phyloP scores from a whole-genome alignment of 1,284 basidiomycete genomes.

The Laetiporus sulphureus region DNA sequence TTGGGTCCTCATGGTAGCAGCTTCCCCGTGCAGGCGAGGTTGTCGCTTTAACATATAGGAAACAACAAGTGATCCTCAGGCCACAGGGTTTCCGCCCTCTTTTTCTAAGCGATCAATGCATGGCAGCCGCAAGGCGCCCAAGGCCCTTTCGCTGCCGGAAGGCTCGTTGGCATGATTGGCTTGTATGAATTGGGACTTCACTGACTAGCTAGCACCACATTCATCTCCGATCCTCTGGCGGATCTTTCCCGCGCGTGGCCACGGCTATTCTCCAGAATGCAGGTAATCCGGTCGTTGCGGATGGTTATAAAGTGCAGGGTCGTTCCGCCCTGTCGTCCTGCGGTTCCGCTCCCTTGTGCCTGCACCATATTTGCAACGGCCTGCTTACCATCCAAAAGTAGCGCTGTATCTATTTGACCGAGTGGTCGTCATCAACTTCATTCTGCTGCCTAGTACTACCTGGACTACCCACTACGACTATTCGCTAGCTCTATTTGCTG shows the following conservation, averaged over 20 bases:
- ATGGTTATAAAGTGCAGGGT: conserved; percentile 4
- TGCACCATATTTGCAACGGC: too few species aligned
- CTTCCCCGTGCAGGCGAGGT: too few species aligned
- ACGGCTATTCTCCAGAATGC: background rate
- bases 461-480: too few species aligned
- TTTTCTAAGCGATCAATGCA: conserved; percentile 5
- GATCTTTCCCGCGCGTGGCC: background rate
- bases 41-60: background rate
- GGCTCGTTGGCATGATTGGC: too few species aligned
- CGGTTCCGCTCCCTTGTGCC: background rate
- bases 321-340: background rate
- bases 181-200: too few species aligned
- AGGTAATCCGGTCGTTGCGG: background rate
- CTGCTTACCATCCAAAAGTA: too few species aligned
- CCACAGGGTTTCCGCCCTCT: conserved; percentile 5
- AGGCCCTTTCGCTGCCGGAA: too few species aligned
- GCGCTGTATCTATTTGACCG: too few species aligned
- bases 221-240: conserved; percentile 4
- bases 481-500: background rate
- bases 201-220: background rate
- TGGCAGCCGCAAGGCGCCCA: background rate
- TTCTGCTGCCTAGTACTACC: too few species aligned
- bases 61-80: background rate
- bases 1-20: too few species aligned
- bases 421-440: too few species aligned